phyloP scores from a whole-genome alignment of 129 eudicot species.

The Centrapalus pauciflorus region DNA sequence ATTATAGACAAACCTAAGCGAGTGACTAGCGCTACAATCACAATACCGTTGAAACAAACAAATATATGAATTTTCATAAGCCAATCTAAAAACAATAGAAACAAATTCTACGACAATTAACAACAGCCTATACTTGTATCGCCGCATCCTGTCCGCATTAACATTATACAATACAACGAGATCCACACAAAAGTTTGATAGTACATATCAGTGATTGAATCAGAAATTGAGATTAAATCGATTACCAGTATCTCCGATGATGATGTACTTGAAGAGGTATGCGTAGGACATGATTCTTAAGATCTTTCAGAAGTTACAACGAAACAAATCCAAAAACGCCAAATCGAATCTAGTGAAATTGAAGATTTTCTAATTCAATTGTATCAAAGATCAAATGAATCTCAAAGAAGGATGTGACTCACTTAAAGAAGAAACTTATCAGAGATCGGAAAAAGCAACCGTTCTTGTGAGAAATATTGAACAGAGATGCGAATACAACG shows the following conservation, averaged over 20 bases:
- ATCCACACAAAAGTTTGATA: background rate
- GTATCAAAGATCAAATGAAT: background rate
- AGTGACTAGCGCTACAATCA: background rate
- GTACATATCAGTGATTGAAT: background rate
- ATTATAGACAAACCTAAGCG: background rate
- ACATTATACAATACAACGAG: background rate
- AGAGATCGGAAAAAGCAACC: slow-evolving; percentile 11
- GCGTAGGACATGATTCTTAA: slow-evolving; percentile 51
- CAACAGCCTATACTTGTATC: background rate
- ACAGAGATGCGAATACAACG: slow-evolving; percentile 3
- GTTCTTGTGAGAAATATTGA: background rate
- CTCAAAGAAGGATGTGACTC: background rate
- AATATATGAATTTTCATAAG: background rate
- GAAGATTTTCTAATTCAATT: background rate
- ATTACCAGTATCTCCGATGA: slow-evolving; percentile 67
- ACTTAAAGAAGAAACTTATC: background rate
- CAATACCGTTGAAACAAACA: background rate
- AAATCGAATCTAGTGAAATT: background rate
- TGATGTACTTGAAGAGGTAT: slow-evolving; percentile 65
- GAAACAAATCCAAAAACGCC: background rate
- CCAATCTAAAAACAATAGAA: background rate
- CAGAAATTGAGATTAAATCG: background rate
- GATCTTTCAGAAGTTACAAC: background rate
- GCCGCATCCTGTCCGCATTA: slow-evolving; percentile 4
- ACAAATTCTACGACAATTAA: background rate